Evolutionary conservation across 2,329 filamentous ascomycete genomes (phyloP).

Genomic region (Meredithiella fracta): DNA sequence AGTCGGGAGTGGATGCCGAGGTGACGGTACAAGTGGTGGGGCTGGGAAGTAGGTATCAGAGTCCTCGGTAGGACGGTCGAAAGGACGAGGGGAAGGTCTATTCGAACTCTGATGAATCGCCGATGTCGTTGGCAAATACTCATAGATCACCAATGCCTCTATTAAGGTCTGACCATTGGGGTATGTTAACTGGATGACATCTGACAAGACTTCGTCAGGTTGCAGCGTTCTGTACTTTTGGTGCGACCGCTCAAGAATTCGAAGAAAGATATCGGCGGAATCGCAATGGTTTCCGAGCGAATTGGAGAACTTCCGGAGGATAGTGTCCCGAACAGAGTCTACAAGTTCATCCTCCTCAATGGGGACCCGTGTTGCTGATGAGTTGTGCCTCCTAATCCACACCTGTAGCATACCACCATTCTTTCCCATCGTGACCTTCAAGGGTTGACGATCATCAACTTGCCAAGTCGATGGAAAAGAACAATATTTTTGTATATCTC

Average conservation of each 20-base stretch:
- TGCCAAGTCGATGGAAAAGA: constrained; percentile 27
- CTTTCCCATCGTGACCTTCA: constrained; percentile 24
- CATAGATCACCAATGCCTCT: constrained; percentile 70
- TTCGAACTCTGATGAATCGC: constrained; percentile 62
- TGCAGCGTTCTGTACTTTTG: constrained; percentile 52
- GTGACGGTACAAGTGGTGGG: constrained; percentile 15
- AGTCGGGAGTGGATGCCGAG: background rate
- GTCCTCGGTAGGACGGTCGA: constrained; percentile 19
- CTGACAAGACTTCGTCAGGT: constrained; percentile 70
- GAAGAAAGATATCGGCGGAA: constrained; percentile 70
- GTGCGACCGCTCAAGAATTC: constrained; percentile 49
- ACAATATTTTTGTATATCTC: constrained; percentile 29
- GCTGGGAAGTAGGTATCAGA: constrained; percentile 14
- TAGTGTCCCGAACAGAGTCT: constrained; percentile 85
- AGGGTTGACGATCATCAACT: constrained; percentile 23
- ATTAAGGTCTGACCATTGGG: constrained; percentile 75
- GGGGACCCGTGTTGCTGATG: constrained; percentile 72
- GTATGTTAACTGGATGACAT: constrained; percentile 66
- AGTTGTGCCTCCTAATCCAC: constrained; percentile 80
- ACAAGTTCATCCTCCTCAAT: constrained; percentile 80
- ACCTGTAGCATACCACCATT: constrained; percentile 55
- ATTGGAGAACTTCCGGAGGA: constrained; percentile 85
- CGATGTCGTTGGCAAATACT: constrained; percentile 23
- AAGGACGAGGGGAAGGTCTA: constrained; percentile 49
- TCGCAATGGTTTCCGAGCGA: constrained; percentile 80